Evolutionary conservation across 805 yeast genomes (phyloP), one percentile per base, ranked within the genome.

Genomic region (Saccharomycodes ludwigii): DNA sequence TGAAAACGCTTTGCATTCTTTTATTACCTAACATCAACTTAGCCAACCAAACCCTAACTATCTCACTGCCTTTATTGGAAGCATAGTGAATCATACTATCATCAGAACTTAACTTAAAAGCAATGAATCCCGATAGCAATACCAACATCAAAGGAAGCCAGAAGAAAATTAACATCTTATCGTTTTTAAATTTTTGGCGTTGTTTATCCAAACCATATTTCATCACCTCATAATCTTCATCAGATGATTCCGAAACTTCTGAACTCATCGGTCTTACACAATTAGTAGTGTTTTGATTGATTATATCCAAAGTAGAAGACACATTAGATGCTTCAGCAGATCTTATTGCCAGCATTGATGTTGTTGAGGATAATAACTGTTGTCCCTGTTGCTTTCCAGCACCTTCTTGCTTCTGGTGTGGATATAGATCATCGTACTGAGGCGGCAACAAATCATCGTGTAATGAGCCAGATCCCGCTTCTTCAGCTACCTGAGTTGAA

Each of bases 161-260:
- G 66, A 86, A 85, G 52, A 86, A 82, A 38, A 83, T 58, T 40
- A 86, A 63, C 82, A 84, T 78, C 47, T 72, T 77, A 55, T 86
- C 96, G 46, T 83, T 79, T 43, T 57, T 59, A 36, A 69, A 58
- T 18, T 31, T 31, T 42, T 60, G 61, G 37, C 61, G 61, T 38
- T 63, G 63, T 39, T 56, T 59, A 46, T 15, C 25, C 9, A 21
- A 21, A 9, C 31, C 23, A 10, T 20, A 10, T 25, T 18, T 20
- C 10, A 19, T 16, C n/a, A n/a, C 54, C 15, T 48, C 58, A 34
- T 50, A 57, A 31, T 49, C 55, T 29, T 52, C 56, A 3, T 54
- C 48, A 6, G 50, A 48, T 3, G 47, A 41, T 32, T 47, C 53
- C 2, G 48, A 41, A 18, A 47, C 52, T 18, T 3, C 37, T 30